phyloP scores from a whole-genome alignment of 2,329 filamentous ascomycete genomes.

The Pezizomycotina sp. region DNA sequence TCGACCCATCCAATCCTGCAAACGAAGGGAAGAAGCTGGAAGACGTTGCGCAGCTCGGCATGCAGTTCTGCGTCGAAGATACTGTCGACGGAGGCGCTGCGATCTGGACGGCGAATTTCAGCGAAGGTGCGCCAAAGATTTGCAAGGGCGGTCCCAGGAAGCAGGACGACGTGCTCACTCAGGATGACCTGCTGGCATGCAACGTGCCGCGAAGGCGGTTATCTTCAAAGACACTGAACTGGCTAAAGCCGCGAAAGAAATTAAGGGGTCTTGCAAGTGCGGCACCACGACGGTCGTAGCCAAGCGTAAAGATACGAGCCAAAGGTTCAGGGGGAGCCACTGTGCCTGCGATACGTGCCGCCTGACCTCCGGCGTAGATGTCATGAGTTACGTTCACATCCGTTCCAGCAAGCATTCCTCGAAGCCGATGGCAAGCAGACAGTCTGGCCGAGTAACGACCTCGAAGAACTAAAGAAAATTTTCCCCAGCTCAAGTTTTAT shows the following conservation, averaged over 20 bases:
- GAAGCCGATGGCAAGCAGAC: constrained; percentile 2
- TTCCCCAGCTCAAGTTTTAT: constrained; percentile 7
- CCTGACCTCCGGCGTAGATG: constrained; percentile 6
- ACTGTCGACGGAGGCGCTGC: constrained; percentile 12
- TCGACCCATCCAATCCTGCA: constrained; percentile 2
- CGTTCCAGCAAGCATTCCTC: constrained; percentile 6
- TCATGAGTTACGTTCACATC: constrained; percentile 6
- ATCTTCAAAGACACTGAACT: no score
- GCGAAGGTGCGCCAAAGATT: constrained; percentile 5
- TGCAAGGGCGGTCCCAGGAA: constrained; percentile 10
- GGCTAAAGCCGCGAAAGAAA: no score
- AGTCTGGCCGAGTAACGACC: constrained; percentile 9
- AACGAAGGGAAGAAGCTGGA: constrained; percentile 8
- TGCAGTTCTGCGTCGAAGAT: constrained; percentile 11
- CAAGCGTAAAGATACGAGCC: constrained; percentile 4
- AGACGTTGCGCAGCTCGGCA: constrained; percentile 5
- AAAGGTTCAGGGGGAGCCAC: constrained; percentile 4
- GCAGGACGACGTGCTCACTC: constrained; percentile 4
- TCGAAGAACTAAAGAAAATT: no score
- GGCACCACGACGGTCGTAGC: constrained; percentile 5
- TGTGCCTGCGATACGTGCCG: constrained; percentile 12
- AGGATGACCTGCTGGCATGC: constrained; percentile 2
- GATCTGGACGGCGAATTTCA: constrained; percentile 12
- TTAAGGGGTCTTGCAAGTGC: constrained; percentile 13
- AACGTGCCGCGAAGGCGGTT: constrained; percentile 6